Base-by-base conservation (phyloP, 2,329 filamentous ascomycete species). In the Trichoderma atroviride region DNA sequence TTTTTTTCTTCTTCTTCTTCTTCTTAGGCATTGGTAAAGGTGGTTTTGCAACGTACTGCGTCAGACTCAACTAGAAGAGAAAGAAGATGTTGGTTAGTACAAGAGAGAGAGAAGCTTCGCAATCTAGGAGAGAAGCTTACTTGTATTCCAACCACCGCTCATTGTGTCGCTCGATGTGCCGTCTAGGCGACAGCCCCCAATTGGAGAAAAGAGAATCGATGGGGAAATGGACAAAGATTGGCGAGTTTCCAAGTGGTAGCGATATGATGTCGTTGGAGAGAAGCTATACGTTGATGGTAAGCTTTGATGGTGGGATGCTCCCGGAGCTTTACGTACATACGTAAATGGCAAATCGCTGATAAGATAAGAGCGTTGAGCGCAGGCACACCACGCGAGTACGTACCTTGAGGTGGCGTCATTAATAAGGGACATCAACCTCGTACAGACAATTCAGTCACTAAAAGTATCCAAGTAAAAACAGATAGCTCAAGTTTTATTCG, bases 141-240 rank as follows among this genome's bases (percentile, higher is more conserved):
- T 97, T 50, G 95, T 98, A 81, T 96, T 97, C 95, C 95, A 98
- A 72, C 95, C 94, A 75, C 90, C 92, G 82, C 91, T 92, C 88
- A 90, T 91, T 63, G 63, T 75, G 70, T 71, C 50, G 40, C 33
- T 31, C 27, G 35, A 33, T 33, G 29, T 22, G 43, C 40, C 13
- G 50, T 58, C 29, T 13, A 55, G 19, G 27, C 19, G n/a, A 24
- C 47, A 33, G 40, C 22, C n/a, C 16, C 37, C 13, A 9, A 5
- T 27, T 29, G 29, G 43, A 19, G 16, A 37, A 57, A 22, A 2
- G 10, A 35, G 1, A 13, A 24, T 10, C 22, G n/a, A 5, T 43
- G 2, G 9, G 24, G 7, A 4, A 57, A 33, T 1, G 1, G 6
- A 24, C 11, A 33, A 31, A 13, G 24, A 43, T 27, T 4, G 29